Evolutionary conservation across 495 filamentous ascomycete species (phyloP).

Genomic region (Umbilicaria muhlenbergii): DNA sequence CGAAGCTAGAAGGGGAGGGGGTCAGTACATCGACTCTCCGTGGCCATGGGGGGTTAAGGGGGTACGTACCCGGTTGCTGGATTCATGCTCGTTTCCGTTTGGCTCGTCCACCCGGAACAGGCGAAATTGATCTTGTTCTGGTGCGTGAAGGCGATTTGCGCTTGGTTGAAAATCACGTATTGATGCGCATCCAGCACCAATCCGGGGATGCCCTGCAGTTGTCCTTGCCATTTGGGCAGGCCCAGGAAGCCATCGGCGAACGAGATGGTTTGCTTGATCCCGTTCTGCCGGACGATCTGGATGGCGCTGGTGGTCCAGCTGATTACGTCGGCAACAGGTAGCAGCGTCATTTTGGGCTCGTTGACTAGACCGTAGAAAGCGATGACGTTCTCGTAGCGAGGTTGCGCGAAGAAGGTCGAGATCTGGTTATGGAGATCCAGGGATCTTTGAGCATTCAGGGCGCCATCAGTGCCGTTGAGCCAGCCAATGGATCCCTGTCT

Average conservation of each 20-base stretch:
- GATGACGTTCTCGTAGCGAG: slow-evolving; percentile 70
- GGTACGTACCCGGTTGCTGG: slow-evolving; percentile 52
- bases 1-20: slow-evolving; percentile 39
- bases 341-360: slow-evolving; percentile 62
- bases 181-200: slow-evolving; percentile 87
- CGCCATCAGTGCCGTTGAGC: slow-evolving; percentile 57
- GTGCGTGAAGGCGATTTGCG: slow-evolving; percentile 58
- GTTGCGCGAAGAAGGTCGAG: slow-evolving; percentile 71
- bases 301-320: slow-evolving; percentile 55
- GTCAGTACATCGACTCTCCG: no score
- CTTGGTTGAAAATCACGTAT: slow-evolving; percentile 76
- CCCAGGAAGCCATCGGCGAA: slow-evolving; percentile 81
- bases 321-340: slow-evolving; percentile 42
- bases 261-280: slow-evolving; percentile 46
- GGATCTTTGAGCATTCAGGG: slow-evolving; percentile 50
- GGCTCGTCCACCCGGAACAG: slow-evolving; percentile 69
- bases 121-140: slow-evolving; percentile 65
- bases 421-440: slow-evolving; percentile 72
- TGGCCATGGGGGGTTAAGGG: no score
- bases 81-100: slow-evolving; percentile 55
- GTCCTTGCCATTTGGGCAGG: slow-evolving; percentile 60
- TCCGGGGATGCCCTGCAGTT: slow-evolving; percentile 33
- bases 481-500: slow-evolving; percentile 55
- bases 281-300: slow-evolving; percentile 50
- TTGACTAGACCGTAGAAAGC: slow-evolving; percentile 77